These are phyloP conservation scores for slime mould (Dictyostelium discoideum) DNA, from an alignment of 78 protist genomes.

Conservation along the genomic window DNA sequence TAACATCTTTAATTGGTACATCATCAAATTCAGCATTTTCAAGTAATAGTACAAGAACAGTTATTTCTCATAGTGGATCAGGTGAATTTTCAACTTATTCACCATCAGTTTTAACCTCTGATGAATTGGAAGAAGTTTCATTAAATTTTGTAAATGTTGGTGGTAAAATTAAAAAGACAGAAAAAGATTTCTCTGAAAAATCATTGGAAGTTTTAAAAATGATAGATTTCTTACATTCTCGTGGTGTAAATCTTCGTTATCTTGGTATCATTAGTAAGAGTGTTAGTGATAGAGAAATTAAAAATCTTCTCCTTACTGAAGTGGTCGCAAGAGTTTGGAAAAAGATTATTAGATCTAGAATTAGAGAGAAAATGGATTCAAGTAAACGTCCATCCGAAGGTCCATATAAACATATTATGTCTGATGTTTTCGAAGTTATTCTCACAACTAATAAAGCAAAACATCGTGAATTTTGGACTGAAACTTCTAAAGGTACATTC, in stretches of 20 bases:
- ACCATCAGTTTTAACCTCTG: background rate
- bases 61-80: background rate
- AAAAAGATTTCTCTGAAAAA: background rate
- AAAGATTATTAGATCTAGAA: constrained; percentile 17
- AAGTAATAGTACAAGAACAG: background rate
- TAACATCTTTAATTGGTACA: background rate
- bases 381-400: constrained; percentile 46
- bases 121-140: constrained; percentile 7
- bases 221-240: constrained; percentile 20
- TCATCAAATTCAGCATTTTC: background rate
- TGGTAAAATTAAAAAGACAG: background rate
- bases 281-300: background rate
- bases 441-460: background rate
- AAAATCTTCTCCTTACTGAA: constrained; percentile 23
- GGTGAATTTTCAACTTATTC: background rate
- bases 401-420: constrained; percentile 22
- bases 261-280: constrained; percentile 37
- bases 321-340: constrained; percentile 70
- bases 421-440: constrained; percentile 5
- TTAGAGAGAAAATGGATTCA: constrained; percentile 30
- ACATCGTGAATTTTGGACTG: constrained; percentile 48
- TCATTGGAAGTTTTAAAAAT: background rate
- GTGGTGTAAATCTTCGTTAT: constrained; percentile 66
- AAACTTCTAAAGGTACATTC: background rate
- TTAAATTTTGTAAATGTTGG: background rate